Conservation (phyloP, 2,329 filamentous ascomycete species). For the Neophaeococcomyces aloes region DNA sequence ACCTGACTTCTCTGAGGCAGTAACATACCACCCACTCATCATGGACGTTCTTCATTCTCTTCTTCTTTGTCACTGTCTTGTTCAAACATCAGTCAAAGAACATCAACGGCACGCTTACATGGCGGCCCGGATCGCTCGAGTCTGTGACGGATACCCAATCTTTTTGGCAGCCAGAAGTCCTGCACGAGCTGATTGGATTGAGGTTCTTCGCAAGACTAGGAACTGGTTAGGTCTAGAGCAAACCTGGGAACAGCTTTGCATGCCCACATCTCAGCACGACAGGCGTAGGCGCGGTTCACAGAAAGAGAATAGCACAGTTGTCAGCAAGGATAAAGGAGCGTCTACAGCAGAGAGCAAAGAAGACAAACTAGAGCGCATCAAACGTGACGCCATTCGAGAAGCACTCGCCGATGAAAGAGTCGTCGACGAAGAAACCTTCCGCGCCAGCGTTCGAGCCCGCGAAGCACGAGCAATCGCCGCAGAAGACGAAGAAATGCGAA, state of each 20-base stretch:
- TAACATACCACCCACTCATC: constrained; percentile 73
- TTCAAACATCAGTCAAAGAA: constrained; percentile 69
- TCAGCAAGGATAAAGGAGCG: neutral
- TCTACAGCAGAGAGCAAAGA: constrained; percentile 9
- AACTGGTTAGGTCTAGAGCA: constrained; percentile 59
- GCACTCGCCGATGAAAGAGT: constrained; percentile 58
- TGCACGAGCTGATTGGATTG: constrained; percentile 68
- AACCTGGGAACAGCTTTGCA: constrained; percentile 62
- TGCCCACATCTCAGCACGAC: constrained; percentile 35
- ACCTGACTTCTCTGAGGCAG: constrained; percentile 46
- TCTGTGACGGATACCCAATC: constrained; percentile 70
- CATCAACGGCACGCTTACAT: constrained; percentile 71
- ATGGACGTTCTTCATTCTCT: constrained; percentile 68
- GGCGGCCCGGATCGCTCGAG: constrained; percentile 61
- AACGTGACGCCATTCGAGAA: constrained; percentile 56
- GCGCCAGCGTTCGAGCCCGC: constrained; percentile 51
- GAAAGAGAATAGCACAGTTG: constrained; percentile 7
- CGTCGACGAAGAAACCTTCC: constrained; percentile 55
- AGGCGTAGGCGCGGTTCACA: neutral
- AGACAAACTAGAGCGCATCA: constrained; percentile 48
- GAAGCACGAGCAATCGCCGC: constrained; percentile 48
- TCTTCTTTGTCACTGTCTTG: constrained; percentile 65
- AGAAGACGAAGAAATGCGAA: constrained; percentile 35
- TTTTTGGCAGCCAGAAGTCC: constrained; percentile 64
- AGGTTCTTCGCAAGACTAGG: constrained; percentile 55